Percentiles rank a stretch among this genome's conserved stretches.
phyloP scores from a whole-genome alignment of 2,329 filamentous ascomycete species.

The Pseudocercospora crystallina region DNA sequence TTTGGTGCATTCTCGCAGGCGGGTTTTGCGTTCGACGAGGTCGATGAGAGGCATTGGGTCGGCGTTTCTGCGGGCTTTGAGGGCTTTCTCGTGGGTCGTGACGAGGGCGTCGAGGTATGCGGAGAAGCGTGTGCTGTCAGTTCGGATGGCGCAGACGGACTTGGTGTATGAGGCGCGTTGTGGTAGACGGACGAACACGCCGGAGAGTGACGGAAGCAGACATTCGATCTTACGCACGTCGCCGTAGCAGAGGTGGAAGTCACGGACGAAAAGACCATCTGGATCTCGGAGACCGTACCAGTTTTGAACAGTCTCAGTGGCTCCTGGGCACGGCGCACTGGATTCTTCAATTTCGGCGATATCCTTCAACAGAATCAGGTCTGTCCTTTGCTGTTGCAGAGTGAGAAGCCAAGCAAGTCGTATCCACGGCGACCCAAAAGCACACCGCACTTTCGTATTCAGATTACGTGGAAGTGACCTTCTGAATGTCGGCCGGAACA shows the following conservation, averaged over 20 bases:
- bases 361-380: constrained; percentile 68
- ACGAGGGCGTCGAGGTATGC: constrained; percentile 59
- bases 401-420: constrained; percentile 81
- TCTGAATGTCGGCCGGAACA: constrained; percentile 67
- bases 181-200: constrained; percentile 58
- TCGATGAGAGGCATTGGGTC: constrained; percentile 64
- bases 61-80: constrained; percentile 40
- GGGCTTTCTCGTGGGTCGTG: constrained; percentile 49
- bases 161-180: constrained; percentile 49
- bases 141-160: constrained; percentile 69
- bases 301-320: constrained; percentile 55
- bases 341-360: constrained; percentile 64
- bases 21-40: constrained; percentile 59
- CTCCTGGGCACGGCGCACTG: constrained; percentile 59
- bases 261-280: constrained; percentile 63
- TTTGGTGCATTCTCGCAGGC: constrained; percentile 63
- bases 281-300: constrained; percentile 79
- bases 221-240: constrained; percentile 72
- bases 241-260: constrained; percentile 73
- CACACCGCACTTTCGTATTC: constrained; percentile 65
- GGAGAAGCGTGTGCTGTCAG: constrained; percentile 57
- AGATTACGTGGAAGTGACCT: constrained; percentile 59
- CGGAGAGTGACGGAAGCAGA: constrained; percentile 69
- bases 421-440: constrained; percentile 80
- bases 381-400: constrained; percentile 64